Conservation (phyloP, 2,329 filamentous ascomycete genomes). For the Bipolaris gigantea region DNA sequence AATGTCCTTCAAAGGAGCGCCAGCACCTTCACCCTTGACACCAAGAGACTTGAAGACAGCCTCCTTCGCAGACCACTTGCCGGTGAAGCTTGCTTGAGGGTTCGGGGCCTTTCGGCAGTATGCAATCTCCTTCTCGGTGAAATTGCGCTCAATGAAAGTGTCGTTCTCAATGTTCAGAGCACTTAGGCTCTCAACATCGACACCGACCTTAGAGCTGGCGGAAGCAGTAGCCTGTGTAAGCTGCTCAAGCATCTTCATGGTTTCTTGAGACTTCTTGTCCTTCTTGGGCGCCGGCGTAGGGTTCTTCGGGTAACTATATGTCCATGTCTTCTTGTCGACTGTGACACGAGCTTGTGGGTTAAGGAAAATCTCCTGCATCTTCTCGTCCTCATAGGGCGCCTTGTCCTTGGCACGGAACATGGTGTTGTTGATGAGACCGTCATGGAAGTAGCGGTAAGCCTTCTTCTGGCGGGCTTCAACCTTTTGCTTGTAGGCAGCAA, state of each 20-base stretch:
- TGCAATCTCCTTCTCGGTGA: slow-evolving; percentile 77
- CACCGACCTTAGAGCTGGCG: slow-evolving; percentile 75
- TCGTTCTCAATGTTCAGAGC: slow-evolving; percentile 92
- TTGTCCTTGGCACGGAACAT: slow-evolving; percentile 95
- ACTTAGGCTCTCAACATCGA: slow-evolving; percentile 88
- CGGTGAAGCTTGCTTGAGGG: slow-evolving; percentile 88
- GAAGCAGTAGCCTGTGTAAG: slow-evolving; percentile 67
- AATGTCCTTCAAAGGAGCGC: slow-evolving; percentile 90
- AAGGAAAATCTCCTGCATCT: slow-evolving; percentile 85
- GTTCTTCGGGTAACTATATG: slow-evolving; percentile 68
- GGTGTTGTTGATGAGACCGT: slow-evolving; percentile 95
- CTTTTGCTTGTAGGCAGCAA: slow-evolving; percentile 80
- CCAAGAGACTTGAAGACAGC: slow-evolving; percentile 97
- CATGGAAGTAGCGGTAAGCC: slow-evolving; percentile 98
- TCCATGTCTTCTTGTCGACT: slow-evolving; percentile 81
- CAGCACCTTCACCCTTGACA: slow-evolving; percentile 82
- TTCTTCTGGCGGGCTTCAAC: slow-evolving; percentile 95
- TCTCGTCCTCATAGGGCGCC: slow-evolving; percentile 84
- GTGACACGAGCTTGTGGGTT: slow-evolving; percentile 89
- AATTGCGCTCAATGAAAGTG: slow-evolving; percentile 93
- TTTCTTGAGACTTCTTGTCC: slow-evolving; percentile 59
- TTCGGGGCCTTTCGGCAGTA: slow-evolving; percentile 82
- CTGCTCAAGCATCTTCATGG: slow-evolving; percentile 74
- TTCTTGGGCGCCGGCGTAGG: slow-evolving; percentile 64
- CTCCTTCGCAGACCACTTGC: slow-evolving; percentile 96